Conservation (phyloP, 192 early-diverging fungal species). For the Backusella tuberculispora region DNA sequence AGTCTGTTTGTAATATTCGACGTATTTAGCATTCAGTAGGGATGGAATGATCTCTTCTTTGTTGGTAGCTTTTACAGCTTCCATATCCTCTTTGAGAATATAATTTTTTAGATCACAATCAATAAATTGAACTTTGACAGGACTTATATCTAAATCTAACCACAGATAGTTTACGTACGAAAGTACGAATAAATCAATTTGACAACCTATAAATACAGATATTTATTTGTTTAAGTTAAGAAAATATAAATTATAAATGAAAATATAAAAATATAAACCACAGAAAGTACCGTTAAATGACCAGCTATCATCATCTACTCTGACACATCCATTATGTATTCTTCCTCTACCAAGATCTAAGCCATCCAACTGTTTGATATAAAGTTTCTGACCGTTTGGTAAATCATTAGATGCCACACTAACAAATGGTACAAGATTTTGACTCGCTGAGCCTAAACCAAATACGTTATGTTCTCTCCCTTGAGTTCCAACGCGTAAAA, state of each 20-base stretch:
- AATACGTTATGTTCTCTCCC: conserved; percentile 19
- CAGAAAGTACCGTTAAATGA: conserved; percentile 32
- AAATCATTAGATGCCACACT: conserved; percentile 46
- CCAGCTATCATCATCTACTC: conserved; percentile 41
- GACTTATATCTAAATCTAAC: conserved; percentile 14
- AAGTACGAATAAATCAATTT: conserved; percentile 42
- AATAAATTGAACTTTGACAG: neutral
- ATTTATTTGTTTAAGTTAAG: too few relatives aligned
- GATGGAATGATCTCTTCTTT: conserved; percentile 2
- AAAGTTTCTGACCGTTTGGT: conserved; percentile 29
- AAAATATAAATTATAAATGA: neutral
- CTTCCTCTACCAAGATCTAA: conserved; percentile 23
- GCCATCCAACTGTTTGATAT: conserved; percentile 32
- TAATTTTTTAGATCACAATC: conserved; percentile 24
- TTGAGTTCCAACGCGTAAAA: neutral
- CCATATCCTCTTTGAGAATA: conserved; percentile 4
- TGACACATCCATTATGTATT: conserved; percentile 48
- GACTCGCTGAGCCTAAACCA: conserved; percentile 7
- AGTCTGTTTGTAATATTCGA: neutral
- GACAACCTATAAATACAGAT: conserved; percentile 27
- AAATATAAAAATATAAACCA: neutral
- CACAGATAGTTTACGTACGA: conserved; percentile 35
- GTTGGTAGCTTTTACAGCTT: neutral
- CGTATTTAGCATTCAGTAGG: conserved; percentile 7
- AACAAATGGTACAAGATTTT: conserved; percentile 40